These are phyloP conservation scores for Lathyrus sativus DNA, from an alignment of 306 rosid genomes.

Conservation along the genomic window DNA sequence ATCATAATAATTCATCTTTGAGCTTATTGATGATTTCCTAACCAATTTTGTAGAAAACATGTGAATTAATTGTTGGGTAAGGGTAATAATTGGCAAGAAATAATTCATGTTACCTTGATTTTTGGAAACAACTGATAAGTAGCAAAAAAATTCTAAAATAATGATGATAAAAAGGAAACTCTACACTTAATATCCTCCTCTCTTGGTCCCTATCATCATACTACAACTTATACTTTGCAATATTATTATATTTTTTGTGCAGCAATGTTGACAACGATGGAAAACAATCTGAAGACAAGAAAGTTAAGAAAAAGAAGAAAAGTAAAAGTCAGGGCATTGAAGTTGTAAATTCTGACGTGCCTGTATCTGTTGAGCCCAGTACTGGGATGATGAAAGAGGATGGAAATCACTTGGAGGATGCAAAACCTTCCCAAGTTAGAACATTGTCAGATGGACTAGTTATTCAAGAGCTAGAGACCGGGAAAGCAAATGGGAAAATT, in stretches of 20 bases:
- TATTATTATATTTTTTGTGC: conserved; percentile 36
- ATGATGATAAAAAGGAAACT: not conserved
- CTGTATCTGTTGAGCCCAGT: conserved; percentile 44
- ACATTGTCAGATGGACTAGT: conserved; percentile 58
- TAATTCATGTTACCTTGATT: not conserved
- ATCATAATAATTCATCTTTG: conserved; percentile 4
- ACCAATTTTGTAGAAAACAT: not conserved
- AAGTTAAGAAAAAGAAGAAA: conserved; percentile 58
- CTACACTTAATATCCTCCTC: conserved; percentile 3
- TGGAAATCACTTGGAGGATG: conserved; percentile 36
- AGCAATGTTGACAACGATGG: conserved; percentile 47
- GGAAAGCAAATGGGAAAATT: conserved; percentile 61
- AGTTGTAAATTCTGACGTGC: conserved; percentile 36
- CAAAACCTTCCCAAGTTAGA: conserved; percentile 49
- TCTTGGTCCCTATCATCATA: conserved; percentile 7
- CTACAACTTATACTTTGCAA: conserved; percentile 31
- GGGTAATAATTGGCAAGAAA: not conserved
- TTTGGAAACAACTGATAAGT: not conserved
- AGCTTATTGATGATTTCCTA: not conserved
- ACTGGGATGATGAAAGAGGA: conserved; percentile 27
- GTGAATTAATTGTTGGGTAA: not conserved
- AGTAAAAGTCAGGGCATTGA: conserved; percentile 51
- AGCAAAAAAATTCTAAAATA: not conserved
- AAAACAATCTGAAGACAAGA: conserved; percentile 46
- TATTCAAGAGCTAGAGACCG: conserved; percentile 66